A percentile compares a stretch with the other conserved stretches of the same genome.
Conservation (phyloP, 2,329 filamentous ascomycete species). For the Sphaerostilbella broomeana region DNA sequence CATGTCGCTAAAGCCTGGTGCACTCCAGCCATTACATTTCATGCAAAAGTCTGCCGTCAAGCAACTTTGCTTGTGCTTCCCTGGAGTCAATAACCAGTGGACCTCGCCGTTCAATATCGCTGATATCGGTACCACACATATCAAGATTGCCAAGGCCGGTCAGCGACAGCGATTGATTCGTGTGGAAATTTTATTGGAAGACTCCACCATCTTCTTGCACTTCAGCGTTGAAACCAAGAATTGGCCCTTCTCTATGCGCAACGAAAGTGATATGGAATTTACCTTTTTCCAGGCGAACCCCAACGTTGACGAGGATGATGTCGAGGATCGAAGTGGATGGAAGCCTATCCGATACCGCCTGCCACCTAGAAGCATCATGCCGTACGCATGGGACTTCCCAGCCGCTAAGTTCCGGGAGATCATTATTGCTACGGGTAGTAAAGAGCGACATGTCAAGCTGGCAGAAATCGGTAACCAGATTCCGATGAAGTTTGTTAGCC, state of each 20-base stretch:
- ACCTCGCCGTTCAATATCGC: conserved; percentile 97
- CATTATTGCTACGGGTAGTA: conserved; percentile 50
- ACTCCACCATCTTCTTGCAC: conserved; percentile 88
- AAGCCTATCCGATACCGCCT: conserved; percentile 86
- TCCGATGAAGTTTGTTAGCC: conserved; percentile 79
- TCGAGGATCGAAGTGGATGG: conserved; percentile 80
- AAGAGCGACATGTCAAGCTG: conserved; percentile 83
- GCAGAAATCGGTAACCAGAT: conserved; percentile 95
- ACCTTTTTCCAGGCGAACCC: conserved; percentile 94
- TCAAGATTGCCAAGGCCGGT: conserved; percentile 87
- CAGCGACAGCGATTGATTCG: conserved; percentile 84
- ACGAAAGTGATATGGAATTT: conserved; percentile 95
- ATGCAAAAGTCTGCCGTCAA: conserved; percentile 77
- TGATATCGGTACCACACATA: conserved; percentile 82
- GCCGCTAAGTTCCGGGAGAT: conserved; percentile 95
- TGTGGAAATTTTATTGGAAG: conserved; percentile 85
- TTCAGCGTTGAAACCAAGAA: conserved; percentile 86
- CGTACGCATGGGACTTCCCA: conserved; percentile 98
- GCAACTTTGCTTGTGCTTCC: conserved; percentile 87
- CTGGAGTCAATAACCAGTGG: conserved; percentile 94
- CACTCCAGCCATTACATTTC: conserved; percentile 82
- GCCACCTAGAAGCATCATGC: conserved; percentile 95
- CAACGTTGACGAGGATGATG: conserved; percentile 84
- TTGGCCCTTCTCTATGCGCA: conserved; percentile 98
- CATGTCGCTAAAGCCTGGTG: conserved; percentile 68